Evolutionary conservation across 108 stramenopile genomes (phyloP), one percentile per base, ranked within the genome.

Genomic region (Pseudonitzschia multiseries): DNA sequence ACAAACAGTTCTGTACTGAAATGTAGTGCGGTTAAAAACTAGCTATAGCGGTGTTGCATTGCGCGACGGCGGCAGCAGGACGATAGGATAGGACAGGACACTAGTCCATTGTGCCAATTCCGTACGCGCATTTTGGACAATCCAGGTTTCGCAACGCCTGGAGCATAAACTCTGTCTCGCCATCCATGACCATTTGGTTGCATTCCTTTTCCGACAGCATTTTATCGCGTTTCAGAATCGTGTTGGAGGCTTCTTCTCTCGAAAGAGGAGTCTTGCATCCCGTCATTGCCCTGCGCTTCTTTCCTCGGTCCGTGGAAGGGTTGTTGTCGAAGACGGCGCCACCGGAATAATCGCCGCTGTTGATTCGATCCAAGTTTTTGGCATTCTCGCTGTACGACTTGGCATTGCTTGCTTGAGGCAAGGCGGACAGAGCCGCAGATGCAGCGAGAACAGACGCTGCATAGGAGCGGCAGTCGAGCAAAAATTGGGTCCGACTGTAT

Each of bases 111-210:
- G 32, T 33, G 12, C 62, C 59, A 52, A 88, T 82, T 29, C 87
- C 87, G 65, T 82, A 83, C 2, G 87, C 84, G 72, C 87, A 88
- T 2, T 82, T 81, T 14, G 87, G 84, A 50, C 87, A 88, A 60
- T 88, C 84, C 60, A 88, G 57, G 52, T 83, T 69, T 44, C 69
- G 72, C 32, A 88, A 68, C 44, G 84, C 84, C 54, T 79, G 46
- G 21, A 88, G 54, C 87, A 88, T 88, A 57, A 88, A 88, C 31
- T 83, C 82, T 13, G 75, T 27, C n/a, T 79, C 72, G 15, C 83
- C 87, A 13, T 56, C 57, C 77, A 88, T 74, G 15, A 88, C 84
- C 36, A 56, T 40, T 59, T 52, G 41, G 62, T 88, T 88, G 75
- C 87, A 88, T 17, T 85, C 70, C 33, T 72, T 75, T 24, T 81